Conservation (phyloP, 129 eudicot genomes). For the Cynara cardunculus region DNA sequence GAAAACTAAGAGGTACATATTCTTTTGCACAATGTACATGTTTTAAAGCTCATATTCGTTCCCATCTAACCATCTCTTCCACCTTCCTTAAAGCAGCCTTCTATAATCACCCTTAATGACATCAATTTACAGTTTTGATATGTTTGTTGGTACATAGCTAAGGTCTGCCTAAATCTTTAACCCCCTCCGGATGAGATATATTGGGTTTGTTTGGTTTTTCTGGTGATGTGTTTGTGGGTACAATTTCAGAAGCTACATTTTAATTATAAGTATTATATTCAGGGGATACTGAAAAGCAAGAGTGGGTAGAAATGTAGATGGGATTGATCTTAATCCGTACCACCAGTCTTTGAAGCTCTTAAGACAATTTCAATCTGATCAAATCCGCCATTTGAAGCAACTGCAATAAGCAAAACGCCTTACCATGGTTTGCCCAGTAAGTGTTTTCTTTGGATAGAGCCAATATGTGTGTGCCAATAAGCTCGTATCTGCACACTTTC, state of each 20-base stretch:
- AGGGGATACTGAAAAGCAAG: slow-evolving; percentile 83
- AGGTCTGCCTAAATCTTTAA: no score
- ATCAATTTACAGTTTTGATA: neutral
- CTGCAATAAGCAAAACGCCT: slow-evolving; percentile 11
- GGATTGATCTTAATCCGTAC: slow-evolving; percentile 84
- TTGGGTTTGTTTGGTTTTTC: neutral
- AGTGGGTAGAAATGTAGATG: slow-evolving; percentile 92
- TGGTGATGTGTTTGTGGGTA: neutral
- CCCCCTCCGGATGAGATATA: neutral
- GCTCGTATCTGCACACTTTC: neutral
- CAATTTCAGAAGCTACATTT: slow-evolving; percentile 5
- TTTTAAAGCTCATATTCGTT: no score
- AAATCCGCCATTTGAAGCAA: slow-evolving; percentile 33
- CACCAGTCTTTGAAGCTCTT: slow-evolving; percentile 71
- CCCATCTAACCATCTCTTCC: no score
- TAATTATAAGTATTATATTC: neutral
- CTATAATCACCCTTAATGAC: no score
- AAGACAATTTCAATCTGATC: slow-evolving; percentile 72
- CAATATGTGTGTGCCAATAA: no score
- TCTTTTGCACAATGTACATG: no score
- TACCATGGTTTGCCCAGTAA: neutral
- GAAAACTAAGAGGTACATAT: no score
- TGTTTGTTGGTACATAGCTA: neutral
- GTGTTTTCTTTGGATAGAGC: neutral
- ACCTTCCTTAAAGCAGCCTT: no score